A percentile compares a stretch with the other conserved stretches of the same genome.
phyloP scores from a whole-genome alignment of 192 early-diverging fungal species.

The Coemansia sp. region DNA sequence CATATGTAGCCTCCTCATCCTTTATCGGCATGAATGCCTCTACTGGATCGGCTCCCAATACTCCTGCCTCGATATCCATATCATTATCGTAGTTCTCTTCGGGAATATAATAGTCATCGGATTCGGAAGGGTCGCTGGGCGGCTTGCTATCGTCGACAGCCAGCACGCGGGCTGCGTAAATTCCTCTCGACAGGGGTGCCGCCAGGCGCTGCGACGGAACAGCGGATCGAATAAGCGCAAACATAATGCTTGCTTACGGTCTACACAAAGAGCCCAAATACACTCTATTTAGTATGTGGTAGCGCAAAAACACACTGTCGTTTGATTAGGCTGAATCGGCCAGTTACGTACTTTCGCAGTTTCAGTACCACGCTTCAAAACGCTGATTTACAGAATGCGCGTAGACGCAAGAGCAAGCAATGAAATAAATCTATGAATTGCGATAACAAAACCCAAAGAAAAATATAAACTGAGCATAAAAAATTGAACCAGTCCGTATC shows the following conservation, averaged over 20 bases:
- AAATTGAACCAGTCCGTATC: background rate
- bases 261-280: no score
- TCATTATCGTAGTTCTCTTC: conserved; percentile 2
- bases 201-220: background rate
- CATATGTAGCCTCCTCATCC: background rate
- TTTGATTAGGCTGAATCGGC: background rate
- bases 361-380: background rate
- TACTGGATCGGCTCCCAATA: conserved; percentile 23
- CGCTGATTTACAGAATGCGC: background rate
- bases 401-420: background rate
- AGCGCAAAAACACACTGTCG: background rate
- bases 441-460: background rate
- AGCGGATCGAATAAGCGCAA: background rate
- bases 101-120: background rate
- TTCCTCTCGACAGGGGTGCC: conserved; percentile 13
- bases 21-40: conserved; percentile 7
- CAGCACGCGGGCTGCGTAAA: conserved; percentile 12
- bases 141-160: background rate
- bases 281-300: no score
- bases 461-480: background rate
- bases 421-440: conserved; percentile 2
- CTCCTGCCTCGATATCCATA: background rate
- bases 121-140: background rate
- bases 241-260: background rate
- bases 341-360: background rate